Evolutionary conservation across 2,329 filamentous ascomycete species (phyloP), one percentile per base, ranked within the genome.

Genomic region (Seiridium unicorne): DNA sequence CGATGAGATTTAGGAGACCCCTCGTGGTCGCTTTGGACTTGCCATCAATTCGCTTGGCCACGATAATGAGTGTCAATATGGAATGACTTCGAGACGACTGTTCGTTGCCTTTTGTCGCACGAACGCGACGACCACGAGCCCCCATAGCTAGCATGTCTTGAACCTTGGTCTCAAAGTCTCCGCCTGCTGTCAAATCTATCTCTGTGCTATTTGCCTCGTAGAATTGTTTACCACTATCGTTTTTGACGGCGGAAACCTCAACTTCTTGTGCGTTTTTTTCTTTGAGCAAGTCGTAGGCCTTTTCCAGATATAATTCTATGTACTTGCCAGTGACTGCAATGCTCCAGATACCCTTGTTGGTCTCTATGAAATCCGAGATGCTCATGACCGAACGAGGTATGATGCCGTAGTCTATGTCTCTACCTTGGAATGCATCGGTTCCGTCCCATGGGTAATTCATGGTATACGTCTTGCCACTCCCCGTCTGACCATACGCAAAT

Each of bases 401-500:
- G 49, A 53, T 53, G 34, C 60, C 55, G 34, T 26, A 36, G 32
- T 55, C 48, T 3, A 56, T 49, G 34, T 49, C 46, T 18, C 4
- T 32, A 11, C 32, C 54, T 4, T 4, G 32, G 4, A 34, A 42
- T 4, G 32, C 35, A 11, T 35, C 34, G 26, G 31, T 46, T 18
- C 47, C 54, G 34, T 57, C 38, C 54, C 54, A 57, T 1, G 54
- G 54, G 10, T 46, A 57, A 35, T 46, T 57, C 44, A 61, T 55
- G 10, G 60, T 61, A 36, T 61, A 35, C 4, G 55, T 58, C 51
- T 61, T 61, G 11, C 60, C 60, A 8, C 48, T 42, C 10, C 60
- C 60, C 11, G 60, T 58, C 32, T 61, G 60, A 5, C 60, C 60
- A 10, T 61, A 61, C 5, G 55, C 55, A 34, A 61, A 61, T 13